These are phyloP conservation scores for Phytophthora sp. DNA, from an alignment of 352 stramenopile genomes.

Conservation along the genomic window DNA sequence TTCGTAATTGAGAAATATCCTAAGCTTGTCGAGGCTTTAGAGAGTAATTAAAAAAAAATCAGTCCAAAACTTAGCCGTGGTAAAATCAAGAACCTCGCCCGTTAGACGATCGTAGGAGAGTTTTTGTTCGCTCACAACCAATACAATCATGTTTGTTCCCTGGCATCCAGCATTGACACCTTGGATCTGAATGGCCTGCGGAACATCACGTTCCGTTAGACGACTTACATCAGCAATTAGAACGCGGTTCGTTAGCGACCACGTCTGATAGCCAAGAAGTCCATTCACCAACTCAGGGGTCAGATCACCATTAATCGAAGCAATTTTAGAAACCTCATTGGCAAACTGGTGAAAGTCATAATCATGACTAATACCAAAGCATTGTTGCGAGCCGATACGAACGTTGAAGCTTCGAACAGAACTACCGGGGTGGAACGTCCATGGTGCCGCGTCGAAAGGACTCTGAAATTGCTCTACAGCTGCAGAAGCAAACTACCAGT, in stretches of 20 bases:
- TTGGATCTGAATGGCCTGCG: not conserved
- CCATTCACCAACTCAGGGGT: conserved; percentile 1
- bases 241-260: not conserved
- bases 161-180: not conserved
- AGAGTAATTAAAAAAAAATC: not conserved
- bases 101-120: not conserved
- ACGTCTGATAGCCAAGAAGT: not conserved
- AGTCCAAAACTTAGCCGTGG: not conserved
- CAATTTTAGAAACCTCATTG: not conserved
- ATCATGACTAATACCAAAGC: conserved; percentile 1
- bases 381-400: not conserved
- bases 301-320: conserved; percentile 1
- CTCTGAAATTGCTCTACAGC: not conserved
- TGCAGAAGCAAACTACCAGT: not conserved
- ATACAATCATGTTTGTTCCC: too few species aligned
- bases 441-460: conserved; percentile 1
- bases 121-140: too few species aligned
- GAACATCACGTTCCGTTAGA: too few species aligned
- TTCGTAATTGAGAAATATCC: conserved; percentile 6
- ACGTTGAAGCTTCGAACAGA: conserved; percentile 12
- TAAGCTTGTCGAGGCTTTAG: conserved; percentile 3
- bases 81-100: not conserved
- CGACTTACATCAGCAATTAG: too few species aligned
- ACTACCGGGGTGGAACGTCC: not conserved
- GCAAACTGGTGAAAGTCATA: not conserved